Conservation (phyloP, 331 rosid genomes). For the Arachis monticola region DNA sequence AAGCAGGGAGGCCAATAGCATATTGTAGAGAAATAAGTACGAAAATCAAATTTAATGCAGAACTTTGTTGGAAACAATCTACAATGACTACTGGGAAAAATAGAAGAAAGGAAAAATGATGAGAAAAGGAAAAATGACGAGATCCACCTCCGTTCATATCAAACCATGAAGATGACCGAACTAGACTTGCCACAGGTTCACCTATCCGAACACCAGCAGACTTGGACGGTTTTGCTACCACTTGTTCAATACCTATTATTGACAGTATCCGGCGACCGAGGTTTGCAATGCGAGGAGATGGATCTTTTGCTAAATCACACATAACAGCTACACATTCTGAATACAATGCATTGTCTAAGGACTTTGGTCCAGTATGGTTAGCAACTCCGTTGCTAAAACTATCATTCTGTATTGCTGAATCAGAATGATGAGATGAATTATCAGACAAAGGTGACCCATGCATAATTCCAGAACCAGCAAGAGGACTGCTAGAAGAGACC, state of each 20-base stretch:
- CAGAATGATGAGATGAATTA: conserved; percentile 90
- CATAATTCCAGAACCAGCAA: conserved; percentile 81
- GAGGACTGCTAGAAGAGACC: conserved; percentile 94
- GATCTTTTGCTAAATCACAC: conserved; percentile 93
- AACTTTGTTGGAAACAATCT: conserved; percentile 18
- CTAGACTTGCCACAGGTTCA: conserved; percentile 69
- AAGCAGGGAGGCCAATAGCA: conserved; percentile 28
- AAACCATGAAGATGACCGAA: conserved; percentile 95
- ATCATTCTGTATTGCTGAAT: conserved; percentile 87
- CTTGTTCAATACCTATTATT: conserved; percentile 94
- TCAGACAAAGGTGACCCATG: conserved; percentile 97
- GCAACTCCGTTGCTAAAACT: conserved; percentile 80
- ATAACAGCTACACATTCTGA: conserved; percentile 86
- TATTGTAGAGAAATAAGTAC: conserved; percentile 10
- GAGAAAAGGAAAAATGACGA: conserved; percentile 4
- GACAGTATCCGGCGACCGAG: conserved; percentile 94
- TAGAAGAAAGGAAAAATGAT: conserved; percentile 7
- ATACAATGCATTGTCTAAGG: conserved; percentile 75
- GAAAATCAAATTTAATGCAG: conserved; percentile 20
- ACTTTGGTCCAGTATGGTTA: conserved; percentile 66
- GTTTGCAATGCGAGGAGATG: conserved; percentile 90
- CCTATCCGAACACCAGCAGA: conserved; percentile 34
- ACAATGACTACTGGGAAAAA: not conserved
- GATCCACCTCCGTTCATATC: conserved; percentile 91
- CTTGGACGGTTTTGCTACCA: conserved; percentile 80